These are phyloP conservation scores for Penicillium pulvis DNA, from an alignment of 495 filamentous ascomycete genomes.

Conservation along the genomic window DNA sequence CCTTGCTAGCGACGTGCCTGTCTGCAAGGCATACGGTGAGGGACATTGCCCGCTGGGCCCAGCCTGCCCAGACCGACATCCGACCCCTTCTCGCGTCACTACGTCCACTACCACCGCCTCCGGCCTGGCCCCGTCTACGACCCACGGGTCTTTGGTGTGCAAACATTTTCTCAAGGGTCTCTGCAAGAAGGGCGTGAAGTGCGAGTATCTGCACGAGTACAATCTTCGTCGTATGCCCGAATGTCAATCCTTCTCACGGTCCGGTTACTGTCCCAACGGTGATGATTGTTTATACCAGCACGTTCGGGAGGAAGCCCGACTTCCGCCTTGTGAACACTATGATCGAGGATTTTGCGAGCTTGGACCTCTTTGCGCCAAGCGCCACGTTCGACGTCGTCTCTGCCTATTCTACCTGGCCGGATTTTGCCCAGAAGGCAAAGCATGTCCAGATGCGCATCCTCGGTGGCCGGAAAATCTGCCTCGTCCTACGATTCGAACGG, in stretches of 20 bases:
- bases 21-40: constrained; percentile 78
- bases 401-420: constrained; percentile 90
- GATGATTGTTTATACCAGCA: constrained; percentile 97
- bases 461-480: constrained; percentile 72
- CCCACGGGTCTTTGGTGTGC: constrained; percentile 76
- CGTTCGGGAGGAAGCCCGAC: constrained; percentile 76
- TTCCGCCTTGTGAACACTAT: constrained; percentile 91
- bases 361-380: constrained; percentile 81
- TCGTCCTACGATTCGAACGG: constrained; percentile 65
- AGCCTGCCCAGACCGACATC: constrained; percentile 69
- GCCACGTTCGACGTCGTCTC: constrained; percentile 72
- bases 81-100: constrained; percentile 49
- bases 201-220: constrained; percentile 98
- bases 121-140: constrained; percentile 48
- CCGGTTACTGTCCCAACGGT: constrained; percentile 91
- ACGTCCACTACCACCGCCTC: constrained; percentile 58
- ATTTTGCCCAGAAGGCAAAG: constrained; percentile 86
- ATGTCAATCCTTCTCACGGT: constrained; percentile 87
- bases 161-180: constrained; percentile 98
- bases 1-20: constrained; percentile 69
- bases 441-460: constrained; percentile 81
- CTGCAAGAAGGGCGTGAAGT: constrained; percentile 93
- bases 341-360: constrained; percentile 94
- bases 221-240: constrained; percentile 97
- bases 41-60: constrained; percentile 79